These are phyloP conservation scores for Psilocybe subaeruginosa DNA, from an alignment of 768 basidiomycete genomes.

Conservation along the genomic window DNA sequence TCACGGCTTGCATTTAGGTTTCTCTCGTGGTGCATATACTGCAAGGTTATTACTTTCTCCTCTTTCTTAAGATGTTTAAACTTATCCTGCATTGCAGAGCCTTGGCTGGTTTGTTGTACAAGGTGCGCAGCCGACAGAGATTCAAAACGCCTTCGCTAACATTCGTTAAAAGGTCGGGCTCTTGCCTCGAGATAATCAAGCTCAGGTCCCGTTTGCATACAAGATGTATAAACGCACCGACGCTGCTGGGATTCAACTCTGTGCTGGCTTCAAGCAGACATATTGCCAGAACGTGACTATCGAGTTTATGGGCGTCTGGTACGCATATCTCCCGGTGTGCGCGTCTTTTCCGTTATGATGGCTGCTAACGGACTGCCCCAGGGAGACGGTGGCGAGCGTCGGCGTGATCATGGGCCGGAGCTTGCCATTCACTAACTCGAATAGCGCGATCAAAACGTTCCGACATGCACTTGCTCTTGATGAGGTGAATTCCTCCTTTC, in stretches of 20 bases:
- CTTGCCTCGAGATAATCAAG: conserved; percentile 64
- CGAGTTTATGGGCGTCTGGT: conserved; percentile 87
- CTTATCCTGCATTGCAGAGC: conserved; percentile 46
- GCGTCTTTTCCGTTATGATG: conserved; percentile 14
- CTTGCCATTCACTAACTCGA: conserved; percentile 70
- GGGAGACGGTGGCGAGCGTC: conserved; percentile 84
- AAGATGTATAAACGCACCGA: conserved; percentile 65
- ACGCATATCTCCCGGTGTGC: conserved; percentile 18
- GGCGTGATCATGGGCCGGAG: conserved; percentile 61
- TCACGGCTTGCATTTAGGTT: conserved; percentile 46
- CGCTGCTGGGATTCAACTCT: conserved; percentile 43
- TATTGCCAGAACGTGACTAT: conserved; percentile 70
- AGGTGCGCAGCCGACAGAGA: conserved; percentile 41
- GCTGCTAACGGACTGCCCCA: conserved; percentile 20
- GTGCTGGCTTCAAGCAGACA: conserved; percentile 71
- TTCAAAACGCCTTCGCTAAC: neutral
- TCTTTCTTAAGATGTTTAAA: neutral
- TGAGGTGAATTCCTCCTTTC: conserved; percentile 48
- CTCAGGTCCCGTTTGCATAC: conserved; percentile 78
- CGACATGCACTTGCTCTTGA: conserved; percentile 80
- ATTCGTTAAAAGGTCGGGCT: conserved; percentile 61
- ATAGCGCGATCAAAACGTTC: conserved; percentile 68
- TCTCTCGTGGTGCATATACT: conserved; percentile 65
- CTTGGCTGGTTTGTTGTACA: conserved; percentile 74
- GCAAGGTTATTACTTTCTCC: conserved; percentile 41